Conservation (phyloP, 2,329 filamentous ascomycete genomes). For the Apiospora marii region DNA sequence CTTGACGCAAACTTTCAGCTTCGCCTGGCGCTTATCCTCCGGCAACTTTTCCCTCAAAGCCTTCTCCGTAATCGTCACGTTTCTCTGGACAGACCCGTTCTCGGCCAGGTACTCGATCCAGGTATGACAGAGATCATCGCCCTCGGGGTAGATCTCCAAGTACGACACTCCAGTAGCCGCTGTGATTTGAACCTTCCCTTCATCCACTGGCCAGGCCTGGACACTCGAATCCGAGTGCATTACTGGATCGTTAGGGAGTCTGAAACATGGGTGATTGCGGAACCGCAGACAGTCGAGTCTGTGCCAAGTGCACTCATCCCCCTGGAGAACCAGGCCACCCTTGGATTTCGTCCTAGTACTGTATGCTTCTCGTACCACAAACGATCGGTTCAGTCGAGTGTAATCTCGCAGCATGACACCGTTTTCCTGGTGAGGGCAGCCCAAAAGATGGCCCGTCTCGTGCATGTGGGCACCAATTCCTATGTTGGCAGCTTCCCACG, state of each 20-base stretch:
- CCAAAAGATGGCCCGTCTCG: slow-evolving; percentile 88
- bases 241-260: slow-evolving; percentile 76
- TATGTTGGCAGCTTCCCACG: slow-evolving; percentile 94
- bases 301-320: slow-evolving; percentile 92
- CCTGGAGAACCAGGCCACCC: slow-evolving; percentile 75
- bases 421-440: slow-evolving; percentile 86
- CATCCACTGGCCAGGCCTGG: slow-evolving; percentile 86
- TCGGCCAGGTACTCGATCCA: slow-evolving; percentile 83
- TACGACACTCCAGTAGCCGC: slow-evolving; percentile 85
- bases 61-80: slow-evolving; percentile 77
- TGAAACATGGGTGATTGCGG: slow-evolving; percentile 89
- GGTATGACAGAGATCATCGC: slow-evolving; percentile 79
- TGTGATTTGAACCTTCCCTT: slow-evolving; percentile 76
- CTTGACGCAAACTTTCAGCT: slow-evolving; percentile 76
- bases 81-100: slow-evolving; percentile 69
- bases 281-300: slow-evolving; percentile 88
- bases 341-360: slow-evolving; percentile 87
- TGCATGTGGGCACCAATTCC: slow-evolving; percentile 94
- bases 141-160: slow-evolving; percentile 81
- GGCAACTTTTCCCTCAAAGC: slow-evolving; percentile 77
- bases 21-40: slow-evolving; percentile 74
- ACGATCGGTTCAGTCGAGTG: slow-evolving; percentile 82
- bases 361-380: slow-evolving; percentile 81
- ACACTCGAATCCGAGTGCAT: slow-evolving; percentile 75
- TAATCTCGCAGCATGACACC: slow-evolving; percentile 96